Evolutionary conservation across 2,329 filamentous ascomycete species (phyloP), one percentile per base, ranked within the genome.

Genomic region (Xylariaceae sp.): DNA sequence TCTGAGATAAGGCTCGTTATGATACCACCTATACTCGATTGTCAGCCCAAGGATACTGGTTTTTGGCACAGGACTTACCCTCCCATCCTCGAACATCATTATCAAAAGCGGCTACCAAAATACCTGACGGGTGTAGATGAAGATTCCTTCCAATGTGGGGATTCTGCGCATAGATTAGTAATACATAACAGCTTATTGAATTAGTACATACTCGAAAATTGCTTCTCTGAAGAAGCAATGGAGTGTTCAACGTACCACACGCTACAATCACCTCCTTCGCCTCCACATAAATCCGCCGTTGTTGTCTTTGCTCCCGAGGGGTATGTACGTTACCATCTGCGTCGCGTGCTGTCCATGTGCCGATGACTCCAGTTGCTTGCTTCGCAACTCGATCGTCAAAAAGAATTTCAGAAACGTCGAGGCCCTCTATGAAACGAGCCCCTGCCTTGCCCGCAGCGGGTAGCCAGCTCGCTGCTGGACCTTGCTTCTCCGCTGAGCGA

Each of bases 241-340:
- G 93, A 43, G 85, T 91, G 69, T 89, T 86, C 51, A 97, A 75
- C 0, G 89, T 84, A 7, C 93, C 93, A 20, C 82, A 83, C 0
- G 90, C 85, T 14, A 96, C 73, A 44, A 97, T 83, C 12, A 96
- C 89, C 65, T 86, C 88, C 72, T 90, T 90, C 1, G 92, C 91
- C 66, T 84, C 89, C 67, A 97, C 81, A 26, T 86, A 77, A 3
- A 96, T 80, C 57, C 84, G 79, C 32, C 89, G 81, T 47, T 75
- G 67, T 75, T 3, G 83, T 73, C 50, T 76, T 75, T 1, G 79
- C 77, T 7, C 69, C 63, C 0, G 18, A 2, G 76, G 71, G n/a
- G 81, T 81, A 45, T 81, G 75, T 0, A 88, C 75, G 2, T 80
- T 79, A 7, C 87, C 85, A 19, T 81, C 75, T 40, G 76, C 75